Base-by-base conservation (phyloP, 129 eudicot genomes). In the Flaveria trinervia region DNA sequence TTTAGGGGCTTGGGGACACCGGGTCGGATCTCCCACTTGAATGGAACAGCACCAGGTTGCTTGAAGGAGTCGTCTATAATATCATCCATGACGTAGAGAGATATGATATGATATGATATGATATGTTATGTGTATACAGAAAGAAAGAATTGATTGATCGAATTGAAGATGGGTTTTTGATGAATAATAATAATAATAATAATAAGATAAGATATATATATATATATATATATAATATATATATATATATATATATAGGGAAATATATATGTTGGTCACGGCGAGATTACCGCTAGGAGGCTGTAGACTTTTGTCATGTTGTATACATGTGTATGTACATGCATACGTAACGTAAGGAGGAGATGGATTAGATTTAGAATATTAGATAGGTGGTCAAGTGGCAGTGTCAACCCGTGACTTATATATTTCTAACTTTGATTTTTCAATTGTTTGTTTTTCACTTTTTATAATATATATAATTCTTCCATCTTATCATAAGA, bases 11-110 rank as follows among this genome's bases (percentile, higher is more conserved):
- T 92, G 5, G 97, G 96, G 18, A 92, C 96, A n/a, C 97, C 97
- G 56, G 97, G 97, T 52, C 89, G 88, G 74, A 87, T 84, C 89
- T 92, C 97, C 97, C 97, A 92, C 44, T 84, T 76, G 85, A 92
- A 92, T 44, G 97, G 97, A 43, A 92, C 62, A 0, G 91, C 56
- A 68, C 96, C 97, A 28, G 92, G 92, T 54, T 84, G 70, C 74
- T 60, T 84, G 69, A 89, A 89, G 9, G 90, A 92, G 52, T 87
- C 91, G 49, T 89, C 97, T 51, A 65, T 59, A 30, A 30, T 74
- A 87, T 81, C 84, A 9, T 20, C 23, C 13, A 18, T 61, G 26
- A 23, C n/a, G n/a, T 67, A 36, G 22, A 44, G 11, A 8, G 6
- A 22, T 11, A 28, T 28, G 30, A 28, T 28, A 28, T 28, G 30